Base-by-base conservation (phyloP, 495 filamentous ascomycete species). In the Neurospora cerealis region DNA sequence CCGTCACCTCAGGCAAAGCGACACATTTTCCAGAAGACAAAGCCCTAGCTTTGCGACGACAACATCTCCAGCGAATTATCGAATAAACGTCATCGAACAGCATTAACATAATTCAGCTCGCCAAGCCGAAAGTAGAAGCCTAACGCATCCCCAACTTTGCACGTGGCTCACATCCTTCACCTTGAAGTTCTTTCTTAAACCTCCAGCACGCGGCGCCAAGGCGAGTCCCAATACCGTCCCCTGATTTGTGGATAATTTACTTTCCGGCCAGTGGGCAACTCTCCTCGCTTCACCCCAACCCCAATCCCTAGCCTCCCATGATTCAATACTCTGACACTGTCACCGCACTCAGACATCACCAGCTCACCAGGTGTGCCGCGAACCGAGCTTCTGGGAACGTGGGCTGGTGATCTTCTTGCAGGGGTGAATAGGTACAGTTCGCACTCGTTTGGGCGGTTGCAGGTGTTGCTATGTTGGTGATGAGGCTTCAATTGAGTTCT, bases 171-270 rank as follows among this genome's bases (percentile, higher is more conserved):
- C 48, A 60, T 9, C 17, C 13, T 5, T 28, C 48, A 32, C 21
- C 24, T 34, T 8, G 24, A 17, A 34, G 24, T 17, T 62, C 28
- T 7, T 54, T 9, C 10, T 32, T 60, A 0, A 60, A 32, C 10
- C 21, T 60, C 48, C 24, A 28, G 24, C 48, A 24, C 10, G 4
- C 48, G 11, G 5, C 11, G 24, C 15, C 54, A 62, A 62, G 28
- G 9, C 6, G 7, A 17, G 13, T 13, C 28, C 24, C 13, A 62
- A 32, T 34, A 62, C 24, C 5, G 21, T 13, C 32, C 17, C 17
- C 69, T 72, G 69, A 76, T 76, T 76, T 60, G 74, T 72, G 74
- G 74, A 74, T 60, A 74, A 76, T 71, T 72, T 9, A 60, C 42
- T 32, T 71, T 39, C 74, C 72, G 72, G 15, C 38, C 24, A 39